phyloP scores from a whole-genome alignment of 2,329 filamentous ascomycete genomes.

The Lachnellula cervina region DNA sequence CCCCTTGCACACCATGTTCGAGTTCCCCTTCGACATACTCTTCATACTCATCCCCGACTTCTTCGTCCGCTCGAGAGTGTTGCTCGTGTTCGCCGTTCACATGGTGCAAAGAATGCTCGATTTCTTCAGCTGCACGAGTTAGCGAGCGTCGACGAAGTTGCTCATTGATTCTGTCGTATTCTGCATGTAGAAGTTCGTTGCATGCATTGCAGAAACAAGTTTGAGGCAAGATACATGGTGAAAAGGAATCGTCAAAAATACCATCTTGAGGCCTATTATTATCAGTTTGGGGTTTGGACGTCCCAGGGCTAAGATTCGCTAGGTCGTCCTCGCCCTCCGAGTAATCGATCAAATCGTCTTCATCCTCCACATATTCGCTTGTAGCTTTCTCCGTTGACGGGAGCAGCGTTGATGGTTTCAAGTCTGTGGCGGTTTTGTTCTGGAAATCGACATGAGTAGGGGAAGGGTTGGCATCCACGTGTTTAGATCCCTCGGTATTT shows the following conservation, averaged over 20 bases:
- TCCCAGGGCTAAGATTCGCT: not conserved
- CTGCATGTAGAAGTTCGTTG: conserved; percentile 18
- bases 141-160: conserved; percentile 21
- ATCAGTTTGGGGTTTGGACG: conserved; percentile 4
- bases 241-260: conserved; percentile 25
- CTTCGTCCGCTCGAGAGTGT: conserved; percentile 16
- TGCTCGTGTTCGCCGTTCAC: conserved; percentile 1
- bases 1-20: not conserved
- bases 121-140: conserved; percentile 8
- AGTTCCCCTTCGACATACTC: not conserved
- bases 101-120: not conserved
- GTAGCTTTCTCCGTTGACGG: not conserved
- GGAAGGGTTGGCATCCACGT: not conserved
- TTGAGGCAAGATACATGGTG: conserved; percentile 21
- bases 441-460: not conserved
- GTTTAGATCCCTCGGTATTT: not conserved
- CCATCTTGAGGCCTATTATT: conserved; percentile 19
- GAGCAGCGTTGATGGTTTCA: not conserved
- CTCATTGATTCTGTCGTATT: conserved; percentile 22
- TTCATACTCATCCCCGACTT: conserved; percentile 19
- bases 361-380: conserved; percentile 20
- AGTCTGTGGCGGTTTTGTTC: not conserved
- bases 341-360: conserved; percentile 45
- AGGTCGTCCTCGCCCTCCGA: conserved; percentile 39
- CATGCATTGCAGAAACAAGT: conserved; percentile 28